Evolutionary conservation across 176 grass and related monocot genomes (phyloP), one percentile per base, ranked within the genome.

Genomic region (Areca catechu): DNA sequence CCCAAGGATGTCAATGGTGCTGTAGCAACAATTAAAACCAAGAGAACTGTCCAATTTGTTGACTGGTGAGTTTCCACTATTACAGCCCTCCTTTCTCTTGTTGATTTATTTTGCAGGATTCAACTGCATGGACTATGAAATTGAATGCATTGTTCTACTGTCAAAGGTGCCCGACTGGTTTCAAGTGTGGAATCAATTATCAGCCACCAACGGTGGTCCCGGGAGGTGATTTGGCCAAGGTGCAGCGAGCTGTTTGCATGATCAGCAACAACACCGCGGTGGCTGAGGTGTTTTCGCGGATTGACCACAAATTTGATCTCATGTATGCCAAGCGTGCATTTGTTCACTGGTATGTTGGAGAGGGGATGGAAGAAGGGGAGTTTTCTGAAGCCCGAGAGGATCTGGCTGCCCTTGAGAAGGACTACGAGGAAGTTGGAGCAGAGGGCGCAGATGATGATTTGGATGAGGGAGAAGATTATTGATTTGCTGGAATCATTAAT

Each of bases 1-100:
- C 91, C 91, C 19, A 95, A 95, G 83, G 91, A 95, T 51, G 91
- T 95, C 37, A 95, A 95, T 81, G 91, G 86, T 0, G 91, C 91
- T 19, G 91, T 95, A 17, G 91, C 86, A 48, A 90, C 91, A 34
- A 95, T 95, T 67, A 95, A 95, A 68, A 95, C 91, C n/a, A 95
- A 95, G 86, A 83, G 91, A 66, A 95, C 86, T 56, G 86, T 95
- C 61, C 91, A 95, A 67, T 95, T 95, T 73, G 91, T 95, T 15
- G 86, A 95, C 66, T 95, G 91, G 91, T 95, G 76, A 95, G 76
- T 52, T 70, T 37, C 60, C 55, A 50, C 68, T 4, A 16, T 89
- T 72, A 25, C 15, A 19, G 47, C 65, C 5, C 16, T 22, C 25
- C 57, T 58, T 47, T 16, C 9, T 16, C 10, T 43, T 12, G 34